Conservation (phyloP, 306 rosid species). For the Arachis hypogaea region DNA sequence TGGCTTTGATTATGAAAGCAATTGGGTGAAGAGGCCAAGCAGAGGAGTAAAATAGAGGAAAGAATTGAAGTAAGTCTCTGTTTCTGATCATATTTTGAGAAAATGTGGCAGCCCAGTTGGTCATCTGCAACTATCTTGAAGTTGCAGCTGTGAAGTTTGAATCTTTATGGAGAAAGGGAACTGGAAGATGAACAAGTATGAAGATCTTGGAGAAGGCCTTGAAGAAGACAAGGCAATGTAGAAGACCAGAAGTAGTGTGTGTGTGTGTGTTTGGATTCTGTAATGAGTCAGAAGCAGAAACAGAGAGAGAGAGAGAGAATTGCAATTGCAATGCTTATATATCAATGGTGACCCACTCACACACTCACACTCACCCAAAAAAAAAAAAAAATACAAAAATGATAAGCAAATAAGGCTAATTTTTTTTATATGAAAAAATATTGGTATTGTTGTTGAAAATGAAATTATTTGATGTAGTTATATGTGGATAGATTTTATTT, state of each 20-base stretch:
- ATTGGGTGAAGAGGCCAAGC: conserved; percentile 16
- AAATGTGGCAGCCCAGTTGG: conserved; percentile 31
- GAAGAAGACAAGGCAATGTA: conserved; percentile 53
- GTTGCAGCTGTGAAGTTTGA: conserved; percentile 31
- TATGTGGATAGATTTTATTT: too few species aligned
- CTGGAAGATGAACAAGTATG: background rate
- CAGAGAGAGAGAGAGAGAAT: too few species aligned
- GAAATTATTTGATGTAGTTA: too few species aligned
- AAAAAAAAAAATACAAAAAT: too few species aligned
- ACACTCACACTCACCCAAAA: too few species aligned
- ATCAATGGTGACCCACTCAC: too few species aligned
- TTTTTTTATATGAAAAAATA: too few species aligned
- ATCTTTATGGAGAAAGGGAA: conserved; percentile 2
- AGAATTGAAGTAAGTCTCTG: background rate
- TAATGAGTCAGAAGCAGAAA: too few species aligned
- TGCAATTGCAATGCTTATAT: too few species aligned
- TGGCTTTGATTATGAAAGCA: conserved; percentile 34
- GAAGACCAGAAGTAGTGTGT: conserved; percentile 33
- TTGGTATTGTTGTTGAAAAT: too few species aligned
- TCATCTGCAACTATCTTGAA: background rate
- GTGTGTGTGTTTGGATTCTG: background rate
- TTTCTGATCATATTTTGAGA: background rate
- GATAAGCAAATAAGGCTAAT: too few species aligned
- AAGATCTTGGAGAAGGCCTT: conserved; percentile 37
- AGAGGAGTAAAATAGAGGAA: conserved; percentile 17